Evolutionary conservation across 768 basidiomycete species (phyloP).

Genomic region (Imleria badia): DNA sequence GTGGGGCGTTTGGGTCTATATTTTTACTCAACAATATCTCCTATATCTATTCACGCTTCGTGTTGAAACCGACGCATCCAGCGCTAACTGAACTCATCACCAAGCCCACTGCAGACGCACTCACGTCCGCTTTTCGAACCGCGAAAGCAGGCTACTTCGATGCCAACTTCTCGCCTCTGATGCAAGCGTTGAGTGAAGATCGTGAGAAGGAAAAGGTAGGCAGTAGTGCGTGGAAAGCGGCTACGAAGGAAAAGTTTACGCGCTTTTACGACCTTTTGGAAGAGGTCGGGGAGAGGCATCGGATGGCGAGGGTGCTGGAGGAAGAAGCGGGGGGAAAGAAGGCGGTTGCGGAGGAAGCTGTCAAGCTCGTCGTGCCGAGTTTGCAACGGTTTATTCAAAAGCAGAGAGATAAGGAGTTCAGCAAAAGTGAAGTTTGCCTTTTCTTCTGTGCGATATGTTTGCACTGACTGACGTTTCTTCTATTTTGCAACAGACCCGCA

Average conservation of each 20-base stretch:
- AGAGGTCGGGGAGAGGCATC: slow-evolving; percentile 75
- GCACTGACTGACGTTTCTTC: slow-evolving; percentile 2
- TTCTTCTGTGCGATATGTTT: not conserved
- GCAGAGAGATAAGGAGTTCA: slow-evolving; percentile 79
- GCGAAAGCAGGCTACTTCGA: slow-evolving; percentile 86
- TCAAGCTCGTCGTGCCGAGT: slow-evolving; percentile 73
- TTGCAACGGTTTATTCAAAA: slow-evolving; percentile 74
- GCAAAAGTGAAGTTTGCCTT: slow-evolving; percentile 59
- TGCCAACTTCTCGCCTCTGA: slow-evolving; percentile 74
- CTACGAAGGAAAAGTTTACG: slow-evolving; percentile 80
- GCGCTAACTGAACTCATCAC: slow-evolving; percentile 54
- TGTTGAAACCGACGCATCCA: slow-evolving; percentile 50
- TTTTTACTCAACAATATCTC: slow-evolving; percentile 81
- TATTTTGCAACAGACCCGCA: slow-evolving; percentile 41
- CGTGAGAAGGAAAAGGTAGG: slow-evolving; percentile 45
- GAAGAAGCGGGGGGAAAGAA: slow-evolving; percentile 64
- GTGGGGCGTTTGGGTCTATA: slow-evolving; percentile 68
- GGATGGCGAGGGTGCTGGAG: slow-evolving; percentile 63
- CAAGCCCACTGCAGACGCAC: slow-evolving; percentile 55
- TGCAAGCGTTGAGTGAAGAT: slow-evolving; percentile 59
- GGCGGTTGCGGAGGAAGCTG: slow-evolving; percentile 68
- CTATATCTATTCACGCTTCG: slow-evolving; percentile 60
- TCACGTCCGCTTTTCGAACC: slow-evolving; percentile 72
- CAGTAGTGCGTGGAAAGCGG: slow-evolving; percentile 46
- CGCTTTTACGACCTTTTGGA: slow-evolving; percentile 80